Percentiles rank a stretch among this genome's conserved stretches.
These are phyloP conservation scores for Bolboschoenoplectus hybrid DNA, from an alignment of 202 grass and related monocot genomes.

Conservation along the genomic window DNA sequence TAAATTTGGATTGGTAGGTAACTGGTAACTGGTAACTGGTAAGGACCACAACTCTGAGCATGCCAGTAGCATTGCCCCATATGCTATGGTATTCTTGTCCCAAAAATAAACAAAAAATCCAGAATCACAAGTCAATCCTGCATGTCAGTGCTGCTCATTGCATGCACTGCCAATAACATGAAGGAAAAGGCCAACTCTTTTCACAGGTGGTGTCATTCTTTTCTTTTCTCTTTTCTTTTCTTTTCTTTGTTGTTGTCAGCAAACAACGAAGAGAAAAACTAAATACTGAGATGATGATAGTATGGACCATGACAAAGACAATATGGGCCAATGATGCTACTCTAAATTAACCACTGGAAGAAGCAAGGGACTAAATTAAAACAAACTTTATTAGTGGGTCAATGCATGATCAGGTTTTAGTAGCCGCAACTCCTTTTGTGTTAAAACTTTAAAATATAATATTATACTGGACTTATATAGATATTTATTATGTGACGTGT, in stretches of 20 bases:
- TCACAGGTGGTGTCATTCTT: background rate
- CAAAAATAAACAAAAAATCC: background rate
- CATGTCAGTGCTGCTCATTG: constrained; percentile 25
- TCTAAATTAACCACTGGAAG: background rate
- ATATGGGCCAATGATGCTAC: constrained; percentile 2
- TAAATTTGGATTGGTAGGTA: background rate
- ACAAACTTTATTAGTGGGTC: constrained; percentile 16
- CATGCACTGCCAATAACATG: background rate
- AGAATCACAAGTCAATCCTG: constrained; percentile 26
- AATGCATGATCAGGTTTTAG: background rate
- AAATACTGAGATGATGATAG: background rate
- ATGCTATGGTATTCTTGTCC: background rate
- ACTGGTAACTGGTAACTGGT: background rate
- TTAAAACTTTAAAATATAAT: background rate
- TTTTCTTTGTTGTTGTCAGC: background rate
- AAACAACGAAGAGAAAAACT: background rate
- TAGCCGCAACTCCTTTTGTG: background rate
- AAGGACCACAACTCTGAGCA: constrained; percentile 22
- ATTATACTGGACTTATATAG: background rate
- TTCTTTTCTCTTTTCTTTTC: background rate
- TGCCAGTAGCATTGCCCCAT: background rate
- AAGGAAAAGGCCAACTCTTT: background rate
- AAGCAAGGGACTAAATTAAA: background rate
- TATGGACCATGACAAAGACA: background rate
- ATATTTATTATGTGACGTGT: too few relatives aligned